A percentile compares a stretch with the other conserved stretches of the same genome.
Conservation (phyloP, 768 basidiomycete genomes). For the Rhodotorula diobovata region DNA sequence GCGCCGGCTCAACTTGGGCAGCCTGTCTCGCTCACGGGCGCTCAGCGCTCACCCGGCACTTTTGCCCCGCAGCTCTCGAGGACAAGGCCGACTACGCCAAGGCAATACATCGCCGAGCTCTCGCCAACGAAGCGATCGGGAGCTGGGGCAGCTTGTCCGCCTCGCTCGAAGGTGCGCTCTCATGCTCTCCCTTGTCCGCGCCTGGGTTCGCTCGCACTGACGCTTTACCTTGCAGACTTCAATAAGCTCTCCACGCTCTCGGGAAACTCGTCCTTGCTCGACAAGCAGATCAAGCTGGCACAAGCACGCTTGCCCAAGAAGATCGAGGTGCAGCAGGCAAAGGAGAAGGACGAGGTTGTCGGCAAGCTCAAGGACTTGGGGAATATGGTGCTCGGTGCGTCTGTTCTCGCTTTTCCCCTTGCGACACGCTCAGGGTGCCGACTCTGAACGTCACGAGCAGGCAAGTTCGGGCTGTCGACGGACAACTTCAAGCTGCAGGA, state of each 20-base stretch:
- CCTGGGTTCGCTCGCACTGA: neutral
- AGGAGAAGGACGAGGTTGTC: conserved; percentile 86
- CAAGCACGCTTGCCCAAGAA: conserved; percentile 62
- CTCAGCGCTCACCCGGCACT: no score
- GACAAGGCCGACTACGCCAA: conserved; percentile 83
- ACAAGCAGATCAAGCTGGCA: conserved; percentile 53
- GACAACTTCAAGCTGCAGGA: conserved; percentile 96
- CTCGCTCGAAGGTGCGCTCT: conserved; percentile 70
- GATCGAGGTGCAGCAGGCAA: conserved; percentile 70
- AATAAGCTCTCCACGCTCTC: conserved; percentile 63
- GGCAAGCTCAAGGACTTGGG: conserved; percentile 87
- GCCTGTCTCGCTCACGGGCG: conserved; percentile 12
- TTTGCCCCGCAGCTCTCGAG: conserved; percentile 67
- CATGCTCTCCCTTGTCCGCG: neutral
- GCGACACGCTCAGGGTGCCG: neutral
- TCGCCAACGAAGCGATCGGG: conserved; percentile 70
- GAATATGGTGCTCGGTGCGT: conserved; percentile 75
- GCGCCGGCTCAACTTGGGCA: conserved; percentile 1
- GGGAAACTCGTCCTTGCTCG: conserved; percentile 56
- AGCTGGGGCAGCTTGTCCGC: conserved; percentile 77
- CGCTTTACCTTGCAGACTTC: conserved; percentile 59
- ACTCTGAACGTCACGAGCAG: conserved; percentile 49
- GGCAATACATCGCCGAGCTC: conserved; percentile 80
- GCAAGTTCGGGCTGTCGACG: conserved; percentile 88
- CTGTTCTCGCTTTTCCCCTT: neutral